phyloP scores from a whole-genome alignment of 2,329 filamentous ascomycete species.

The Ascomycota sp. region DNA sequence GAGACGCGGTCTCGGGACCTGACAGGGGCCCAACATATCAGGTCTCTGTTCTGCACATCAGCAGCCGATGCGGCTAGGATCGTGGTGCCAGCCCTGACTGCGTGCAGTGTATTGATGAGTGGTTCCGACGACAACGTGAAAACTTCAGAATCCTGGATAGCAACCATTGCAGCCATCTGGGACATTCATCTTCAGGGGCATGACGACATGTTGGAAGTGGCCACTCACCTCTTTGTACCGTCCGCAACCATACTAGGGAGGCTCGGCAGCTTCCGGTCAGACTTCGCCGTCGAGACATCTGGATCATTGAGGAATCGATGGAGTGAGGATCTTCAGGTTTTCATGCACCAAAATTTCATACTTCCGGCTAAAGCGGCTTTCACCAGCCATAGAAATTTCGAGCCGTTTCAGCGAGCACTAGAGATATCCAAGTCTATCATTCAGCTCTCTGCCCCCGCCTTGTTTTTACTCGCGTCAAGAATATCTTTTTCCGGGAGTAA shows the following conservation, averaged over 20 bases:
- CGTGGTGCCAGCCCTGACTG: conserved; percentile 20
- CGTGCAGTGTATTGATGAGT: conserved; percentile 19
- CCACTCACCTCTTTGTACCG: conserved; percentile 21
- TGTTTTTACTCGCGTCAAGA: conserved; percentile 21
- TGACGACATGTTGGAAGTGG: conserved; percentile 25
- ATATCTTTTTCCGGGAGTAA: conserved; percentile 8
- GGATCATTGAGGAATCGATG: conserved; percentile 14
- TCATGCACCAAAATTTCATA: conserved; percentile 28
- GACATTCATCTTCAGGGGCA: conserved; percentile 27
- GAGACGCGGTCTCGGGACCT: conserved; percentile 17
- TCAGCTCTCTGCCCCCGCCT: conserved; percentile 16
- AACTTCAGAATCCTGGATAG: conserved; percentile 24
- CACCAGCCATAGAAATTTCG: conserved; percentile 18
- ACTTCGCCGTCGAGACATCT: conserved; percentile 2
- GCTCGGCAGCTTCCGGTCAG: conserved; percentile 12
- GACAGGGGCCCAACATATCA: conserved; percentile 35
- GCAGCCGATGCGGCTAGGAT: conserved; percentile 23
- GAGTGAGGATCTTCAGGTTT: conserved; percentile 22
- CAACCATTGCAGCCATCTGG: conserved; percentile 25
- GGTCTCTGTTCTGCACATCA: conserved; percentile 29
- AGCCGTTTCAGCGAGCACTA: conserved; percentile 19
- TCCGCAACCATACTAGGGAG: conserved; percentile 16
- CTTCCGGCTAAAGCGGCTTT: conserved; percentile 27
- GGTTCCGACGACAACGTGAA: conserved; percentile 12
- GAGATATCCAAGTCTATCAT: conserved; percentile 14